phyloP scores from a whole-genome alignment of 768 basidiomycete species.

The Cytidiella melzeri region DNA sequence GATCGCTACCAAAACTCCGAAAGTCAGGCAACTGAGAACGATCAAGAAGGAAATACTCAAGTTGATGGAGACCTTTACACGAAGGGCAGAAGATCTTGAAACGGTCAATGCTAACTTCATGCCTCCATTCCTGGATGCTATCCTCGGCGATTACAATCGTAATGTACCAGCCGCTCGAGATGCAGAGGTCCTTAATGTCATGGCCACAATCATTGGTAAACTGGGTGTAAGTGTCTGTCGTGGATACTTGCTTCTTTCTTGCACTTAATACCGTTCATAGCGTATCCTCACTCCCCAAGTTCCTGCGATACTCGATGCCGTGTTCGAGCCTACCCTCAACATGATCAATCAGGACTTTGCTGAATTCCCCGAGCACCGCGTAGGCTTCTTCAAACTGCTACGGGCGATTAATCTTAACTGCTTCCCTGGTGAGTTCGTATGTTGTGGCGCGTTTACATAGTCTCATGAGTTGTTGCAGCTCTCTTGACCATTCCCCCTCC shows the following conservation, averaged over 20 bases:
- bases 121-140: conserved; percentile 91
- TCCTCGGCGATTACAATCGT: conserved; percentile 94
- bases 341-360: conserved; percentile 99
- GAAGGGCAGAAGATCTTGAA: conserved; percentile 94
- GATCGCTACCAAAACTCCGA: conserved; percentile 94
- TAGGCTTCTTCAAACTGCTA: conserved; percentile 94
- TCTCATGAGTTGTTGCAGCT: conserved; percentile 50
- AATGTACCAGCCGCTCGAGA: conserved; percentile 93
- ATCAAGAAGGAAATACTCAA: conserved; percentile 99
- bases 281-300: conserved; percentile 87
- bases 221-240: conserved; percentile 67
- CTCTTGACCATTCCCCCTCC: conserved; percentile 79
- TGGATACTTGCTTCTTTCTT: conserved; percentile 1
- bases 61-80: conserved; percentile 96
- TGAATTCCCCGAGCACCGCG: conserved; percentile 97
- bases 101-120: conserved; percentile 89
- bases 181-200: conserved; percentile 94
- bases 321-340: conserved; percentile 92
- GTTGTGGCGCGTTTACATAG: not conserved
- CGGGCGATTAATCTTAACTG: conserved; percentile 89
- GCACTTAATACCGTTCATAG: conserved; percentile 35
- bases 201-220: conserved; percentile 87
- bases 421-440: conserved; percentile 72
- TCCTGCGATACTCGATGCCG: conserved; percentile 90
- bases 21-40: conserved; percentile 88